Base-by-base conservation (phyloP, 208 protist genomes). In the Acanthamoeba sp. region DNA sequence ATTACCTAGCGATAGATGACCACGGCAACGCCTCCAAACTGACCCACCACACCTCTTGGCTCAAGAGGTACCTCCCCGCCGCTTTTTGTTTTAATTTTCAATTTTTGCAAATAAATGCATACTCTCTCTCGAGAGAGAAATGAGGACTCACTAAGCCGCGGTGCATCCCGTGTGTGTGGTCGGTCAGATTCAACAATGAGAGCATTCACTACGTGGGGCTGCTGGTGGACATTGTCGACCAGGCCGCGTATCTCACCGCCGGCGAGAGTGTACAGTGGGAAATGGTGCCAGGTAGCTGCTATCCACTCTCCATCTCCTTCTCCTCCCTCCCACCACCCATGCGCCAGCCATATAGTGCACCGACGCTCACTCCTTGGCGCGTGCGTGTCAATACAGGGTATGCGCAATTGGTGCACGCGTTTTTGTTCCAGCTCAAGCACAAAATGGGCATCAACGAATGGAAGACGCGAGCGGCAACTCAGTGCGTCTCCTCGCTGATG, bases 211-310 rank as follows among this genome's bases (percentile, higher is more conserved):
- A 55, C 42, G 36, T 55, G 22, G 85, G 45, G 27, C 57, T 91
- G 20, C 59, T 91, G n/a, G 45, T 71, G 18, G 85, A 91, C 36
- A 73, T 91, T n/a, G 42, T 91, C 50, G 85, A 91, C 57, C 85
- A 91, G 59, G 59, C 42, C 24, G 24, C 24, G 12, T 71, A 91
- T 29, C 85, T 91, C 27, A 91, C 85, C 32, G 59, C 38, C 36
- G 85, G 42, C 29, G 34, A 91, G 34, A 36, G 85, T 42, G 85
- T 91, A 50, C 85, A 91, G 85, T 91, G 85, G 85, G 52, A 91
- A 29, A 71, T 76, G 66, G 66, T 76, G 66, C 66, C 66, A 42
- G 66, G 66, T 76, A 76, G 22, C 2, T 24, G 24, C 18, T 29
- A 24, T 32, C 55, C 50, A 55, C 50, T 59, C 52, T 22, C 52